phyloP scores from a whole-genome alignment of 2,329 filamentous ascomycete genomes.

The Myrmaecium sp. region DNA sequence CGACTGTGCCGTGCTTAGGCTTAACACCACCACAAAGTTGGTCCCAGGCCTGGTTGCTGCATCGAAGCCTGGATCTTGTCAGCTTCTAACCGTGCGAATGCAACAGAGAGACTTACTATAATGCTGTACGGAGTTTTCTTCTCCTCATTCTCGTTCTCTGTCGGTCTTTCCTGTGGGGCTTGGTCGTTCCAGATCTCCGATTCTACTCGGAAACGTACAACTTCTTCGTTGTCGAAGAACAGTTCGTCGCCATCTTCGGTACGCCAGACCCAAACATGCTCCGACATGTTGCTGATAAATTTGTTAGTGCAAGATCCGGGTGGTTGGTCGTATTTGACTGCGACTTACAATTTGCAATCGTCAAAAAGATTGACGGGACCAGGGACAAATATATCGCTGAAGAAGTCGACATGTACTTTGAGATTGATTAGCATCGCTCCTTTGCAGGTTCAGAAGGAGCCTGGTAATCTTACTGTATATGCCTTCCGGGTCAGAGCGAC shows the following conservation, averaged over 20 bases:
- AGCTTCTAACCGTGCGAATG: not conserved
- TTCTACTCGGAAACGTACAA: slow-evolving; percentile 71
- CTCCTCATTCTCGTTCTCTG: slow-evolving; percentile 44
- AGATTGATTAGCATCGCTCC: not conserved
- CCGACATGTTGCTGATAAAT: slow-evolving; percentile 45
- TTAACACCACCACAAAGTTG: slow-evolving; percentile 33
- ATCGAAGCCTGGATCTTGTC: slow-evolving; percentile 23
- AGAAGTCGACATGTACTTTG: slow-evolving; percentile 72
- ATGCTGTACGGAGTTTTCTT: slow-evolving; percentile 57
- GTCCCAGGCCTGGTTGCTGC: slow-evolving; percentile 30
- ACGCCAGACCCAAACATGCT: slow-evolving; percentile 75
- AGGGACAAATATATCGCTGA: slow-evolving; percentile 76
- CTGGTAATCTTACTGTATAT: slow-evolving; percentile 43
- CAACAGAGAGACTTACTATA: slow-evolving; percentile 18
- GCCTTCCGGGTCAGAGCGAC: slow-evolving; percentile 51
- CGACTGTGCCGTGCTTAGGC: too few relatives aligned
- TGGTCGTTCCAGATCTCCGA: slow-evolving; percentile 87
- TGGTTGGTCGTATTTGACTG: too few relatives aligned
- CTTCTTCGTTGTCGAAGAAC: slow-evolving; percentile 81
- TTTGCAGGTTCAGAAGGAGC: slow-evolving; percentile 1
- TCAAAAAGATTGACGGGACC: slow-evolving; percentile 15
- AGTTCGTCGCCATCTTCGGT: slow-evolving; percentile 53
- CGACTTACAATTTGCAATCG: slow-evolving; percentile 47
- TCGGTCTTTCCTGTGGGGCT: slow-evolving; percentile 59
- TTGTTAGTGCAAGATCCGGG: not conserved